Percentiles rank a stretch among this genome's conserved stretches.
Evolutionary conservation across 73 alveolate species (phyloP).

Genomic region (Paramecium caudatum): DNA sequence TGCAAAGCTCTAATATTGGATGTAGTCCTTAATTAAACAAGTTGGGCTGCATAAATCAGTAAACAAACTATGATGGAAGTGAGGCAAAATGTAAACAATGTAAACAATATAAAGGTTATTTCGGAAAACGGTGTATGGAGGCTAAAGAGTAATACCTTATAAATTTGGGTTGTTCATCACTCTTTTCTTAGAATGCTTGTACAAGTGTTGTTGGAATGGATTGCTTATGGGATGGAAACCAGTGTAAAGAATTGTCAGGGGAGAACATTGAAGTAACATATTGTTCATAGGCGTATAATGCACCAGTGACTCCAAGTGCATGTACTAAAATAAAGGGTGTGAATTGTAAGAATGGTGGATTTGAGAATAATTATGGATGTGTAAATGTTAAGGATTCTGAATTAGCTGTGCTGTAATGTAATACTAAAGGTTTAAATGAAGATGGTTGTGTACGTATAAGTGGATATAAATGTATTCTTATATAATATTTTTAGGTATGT

Average conservation of each 20-base stretch:
- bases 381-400: neutral
- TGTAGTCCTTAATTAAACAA: constrained; percentile 11
- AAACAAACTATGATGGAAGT: neutral
- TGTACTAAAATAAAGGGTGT: constrained; percentile 11
- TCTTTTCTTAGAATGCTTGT: constrained; percentile 22
- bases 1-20: neutral
- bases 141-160: neutral
- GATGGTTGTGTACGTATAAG: constrained; percentile 7
- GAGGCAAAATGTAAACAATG: constrained; percentile 30
- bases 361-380: neutral
- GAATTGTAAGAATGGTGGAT: neutral
- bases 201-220: neutral
- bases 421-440: neutral
- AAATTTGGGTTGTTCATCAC: constrained; percentile 39
- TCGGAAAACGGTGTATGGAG: constrained; percentile 42
- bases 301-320: neutral
- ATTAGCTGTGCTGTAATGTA: neutral
- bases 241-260: neutral
- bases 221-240: constrained; percentile 37
- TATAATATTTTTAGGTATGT: neutral
- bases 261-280: neutral
- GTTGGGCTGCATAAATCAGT: constrained; percentile 38
- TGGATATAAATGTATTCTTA: neutral
- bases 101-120: neutral
- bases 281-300: neutral